Conservation (phyloP, 106 monocot species). For the Triglochin maritima region DNA sequence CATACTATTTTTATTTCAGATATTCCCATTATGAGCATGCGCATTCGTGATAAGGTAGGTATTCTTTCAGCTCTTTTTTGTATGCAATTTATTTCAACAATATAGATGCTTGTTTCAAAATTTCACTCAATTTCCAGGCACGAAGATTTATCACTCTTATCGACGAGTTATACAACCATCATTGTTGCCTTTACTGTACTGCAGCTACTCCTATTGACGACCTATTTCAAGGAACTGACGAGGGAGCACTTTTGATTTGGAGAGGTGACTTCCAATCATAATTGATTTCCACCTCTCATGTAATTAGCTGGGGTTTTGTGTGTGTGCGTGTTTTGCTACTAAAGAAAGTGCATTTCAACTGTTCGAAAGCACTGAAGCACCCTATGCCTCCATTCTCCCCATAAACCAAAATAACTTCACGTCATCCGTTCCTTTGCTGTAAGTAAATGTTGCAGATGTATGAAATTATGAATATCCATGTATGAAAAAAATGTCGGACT, state of each 20-base stretch:
- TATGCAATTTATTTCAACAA: not conserved
- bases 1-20: conserved; percentile 83
- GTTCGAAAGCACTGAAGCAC: too few species aligned
- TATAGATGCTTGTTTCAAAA: not conserved
- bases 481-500: too few species aligned
- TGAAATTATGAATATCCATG: too few species aligned
- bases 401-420: too few species aligned
- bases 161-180: conserved; percentile 91
- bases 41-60: conserved; percentile 80
- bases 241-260: conserved; percentile 87
- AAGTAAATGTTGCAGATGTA: too few species aligned
- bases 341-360: too few species aligned
- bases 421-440: too few species aligned
- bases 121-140: conserved; percentile 28
- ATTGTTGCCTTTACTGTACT: conserved; percentile 69
- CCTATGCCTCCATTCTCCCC: too few species aligned
- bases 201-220: conserved; percentile 67
- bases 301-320: not conserved
- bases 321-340: not conserved
- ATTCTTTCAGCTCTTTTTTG: not conserved
- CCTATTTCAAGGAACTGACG: conserved; percentile 87
- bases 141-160: conserved; percentile 89
- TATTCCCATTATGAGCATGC: conserved; percentile 96
- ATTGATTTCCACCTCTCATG: not conserved
- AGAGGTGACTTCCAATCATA: conserved; percentile 40